Base-by-base conservation (phyloP, 2,329 filamentous ascomycete genomes). In the Colletotrichum eremochloae region DNA sequence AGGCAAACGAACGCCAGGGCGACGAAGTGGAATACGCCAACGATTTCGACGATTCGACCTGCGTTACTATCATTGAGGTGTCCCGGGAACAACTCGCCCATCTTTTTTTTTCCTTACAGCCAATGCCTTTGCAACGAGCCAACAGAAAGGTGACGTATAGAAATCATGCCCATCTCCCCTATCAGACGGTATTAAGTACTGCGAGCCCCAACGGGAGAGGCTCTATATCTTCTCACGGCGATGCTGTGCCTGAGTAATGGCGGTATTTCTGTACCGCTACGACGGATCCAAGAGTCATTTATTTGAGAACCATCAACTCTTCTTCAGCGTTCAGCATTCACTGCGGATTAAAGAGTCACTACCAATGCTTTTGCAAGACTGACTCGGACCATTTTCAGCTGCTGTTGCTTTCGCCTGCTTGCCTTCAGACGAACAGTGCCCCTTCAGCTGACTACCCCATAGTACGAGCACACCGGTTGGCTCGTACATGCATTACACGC, bases 1-100 rank as follows among this genome's bases (percentile, higher is more conserved):
- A 77, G 63, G 2, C 63, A 66, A 12, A 77, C 77, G 2, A 77
- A 76, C 20, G 73, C 60, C 31, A 78, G 57, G 7, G 77, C 77
- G 40, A 78, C n/a, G 57, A 74, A 67, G 60, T 75, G 72, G 58
- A 76, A 76, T 2, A 44, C 55, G 14, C 72, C 72, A 24, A 76
- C 70, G 3, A 76, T 65, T 1, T 69, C 74, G 11, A 75, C 69
- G 31, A 76, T 76, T 20, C 74, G 63, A 1, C 40, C 69, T 11
- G 74, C 56, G 53, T 75, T 76, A 67, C 57, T 74, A 3, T 40
- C 70, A 14, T 74, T 62, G 58, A 61, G 55, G 36, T 74, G 60
- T 38, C 64, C 69, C 2, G 67, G 60, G 33, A 67, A 29, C 20
- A 71, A 55, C 1, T 63, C 52, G 24, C 46, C 57, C 65, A 68